These are phyloP conservation scores for Blastobotrys americana DNA, from an alignment of 805 yeast species.

Conservation along the genomic window DNA sequence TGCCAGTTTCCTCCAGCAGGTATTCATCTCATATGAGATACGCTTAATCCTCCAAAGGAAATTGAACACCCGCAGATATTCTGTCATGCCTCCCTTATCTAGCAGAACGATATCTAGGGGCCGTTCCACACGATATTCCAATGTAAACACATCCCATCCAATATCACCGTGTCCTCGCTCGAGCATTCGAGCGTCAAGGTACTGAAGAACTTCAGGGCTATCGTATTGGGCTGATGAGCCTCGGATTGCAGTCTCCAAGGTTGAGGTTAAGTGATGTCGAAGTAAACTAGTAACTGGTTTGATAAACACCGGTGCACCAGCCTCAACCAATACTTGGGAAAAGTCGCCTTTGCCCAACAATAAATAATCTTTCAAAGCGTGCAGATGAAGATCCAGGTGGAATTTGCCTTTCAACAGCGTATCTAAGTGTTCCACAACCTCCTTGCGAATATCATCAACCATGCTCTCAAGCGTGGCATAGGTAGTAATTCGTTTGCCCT, in stretches of 20 bases:
- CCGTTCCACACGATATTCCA: conserved; percentile 53
- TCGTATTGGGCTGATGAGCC: conserved; percentile 30
- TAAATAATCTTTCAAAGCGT: conserved; percentile 55
- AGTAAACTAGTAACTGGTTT: conserved; percentile 59
- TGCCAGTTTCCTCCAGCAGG: conserved; percentile 39
- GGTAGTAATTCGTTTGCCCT: conserved; percentile 15
- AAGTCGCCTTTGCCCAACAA: conserved; percentile 78
- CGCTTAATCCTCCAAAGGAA: conserved; percentile 76
- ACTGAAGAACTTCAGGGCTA: conserved; percentile 36
- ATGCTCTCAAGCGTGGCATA: conserved; percentile 21
- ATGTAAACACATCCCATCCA: conserved; percentile 91
- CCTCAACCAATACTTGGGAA: conserved; percentile 53
- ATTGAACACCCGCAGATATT: conserved; percentile 73
- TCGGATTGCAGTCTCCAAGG: conserved; percentile 57
- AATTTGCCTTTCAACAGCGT: conserved; percentile 43
- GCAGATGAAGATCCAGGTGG: conserved; percentile 47
- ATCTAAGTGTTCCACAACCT: conserved; percentile 47
- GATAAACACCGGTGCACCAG: conserved; percentile 46
- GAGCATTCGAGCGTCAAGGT: conserved; percentile 77
- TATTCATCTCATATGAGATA: conserved; percentile 44
- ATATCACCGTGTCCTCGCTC: conserved; percentile 63
- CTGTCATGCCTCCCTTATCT: conserved; percentile 37
- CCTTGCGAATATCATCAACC: conserved; percentile 37
- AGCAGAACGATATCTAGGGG: conserved; percentile 54
- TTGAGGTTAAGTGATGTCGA: conserved; percentile 56